Base-by-base conservation (phyloP, 345 rosid species). In the Pistacia atlantica region DNA sequence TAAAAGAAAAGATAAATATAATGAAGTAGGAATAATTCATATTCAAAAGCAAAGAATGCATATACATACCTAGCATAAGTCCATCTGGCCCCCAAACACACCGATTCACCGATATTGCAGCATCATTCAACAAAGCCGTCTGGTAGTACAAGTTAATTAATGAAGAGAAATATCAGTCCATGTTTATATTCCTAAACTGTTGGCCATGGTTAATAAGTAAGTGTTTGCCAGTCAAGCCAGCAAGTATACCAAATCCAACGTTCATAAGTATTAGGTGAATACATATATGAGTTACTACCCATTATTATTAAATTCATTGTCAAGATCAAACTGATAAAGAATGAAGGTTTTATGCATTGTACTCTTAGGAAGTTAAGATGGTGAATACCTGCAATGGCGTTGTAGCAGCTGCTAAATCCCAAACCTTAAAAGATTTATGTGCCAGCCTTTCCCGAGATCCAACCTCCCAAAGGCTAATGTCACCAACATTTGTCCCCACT, bases 71-170 rank as follows among this genome's bases (percentile, higher is more conserved):
- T 48, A 90, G 84, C 81, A 86, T 84, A 56, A 78, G 75, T 74
- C 93, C 93, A 81, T 90, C 91, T 63, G 91, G 83, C 58, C 88
- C 88, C 93, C 93, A 90, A 58, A 90, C 89, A 62, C 87, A 88
- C 18, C 93, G 83, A 77, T 88, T 90, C 54, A 85, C 93, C 18
- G 89, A 85, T 81, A 88, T 85, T 63, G 87, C 85, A 78, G 85
- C 81, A 81, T 90, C 93, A 74, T 81, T 85, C 79, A 83, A 65
- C 82, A 86, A 86, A n/a, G 91, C 84, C 22, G 84, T 82, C 93
- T 88, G 78, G 58, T 35, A 67, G 37, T 28, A 57, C 13, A 60
- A 42, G 1, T 12, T 65, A 31, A 51, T 20, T 22, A 13, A 42
- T 10, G 11, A 33, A 55, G 46, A 42, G 66, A 35, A 2, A 31